A percentile compares a stretch with the other conserved stretches of the same genome.
Conservation (phyloP, 805 yeast species). For the Starmera pachycereana region DNA sequence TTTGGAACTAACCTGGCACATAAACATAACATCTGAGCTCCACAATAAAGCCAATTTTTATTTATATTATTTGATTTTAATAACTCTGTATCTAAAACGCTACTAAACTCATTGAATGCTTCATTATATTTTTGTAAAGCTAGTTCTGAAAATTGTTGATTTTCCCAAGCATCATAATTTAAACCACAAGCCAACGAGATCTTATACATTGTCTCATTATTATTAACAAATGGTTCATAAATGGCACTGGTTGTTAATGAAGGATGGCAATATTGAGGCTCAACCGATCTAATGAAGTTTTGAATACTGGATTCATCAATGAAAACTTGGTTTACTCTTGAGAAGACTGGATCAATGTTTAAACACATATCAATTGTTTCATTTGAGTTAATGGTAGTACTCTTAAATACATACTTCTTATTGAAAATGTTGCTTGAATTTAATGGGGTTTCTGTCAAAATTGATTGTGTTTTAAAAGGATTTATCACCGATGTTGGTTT, state of each 20-base stretch:
- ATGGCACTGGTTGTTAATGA: conserved; percentile 29
- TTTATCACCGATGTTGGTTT: neutral
- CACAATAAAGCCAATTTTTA: conserved; percentile 31
- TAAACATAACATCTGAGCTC: conserved; percentile 27
- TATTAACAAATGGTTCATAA: conserved; percentile 26
- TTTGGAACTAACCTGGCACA: conserved; percentile 24
- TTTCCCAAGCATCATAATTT: conserved; percentile 24
- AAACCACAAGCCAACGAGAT: conserved; percentile 34
- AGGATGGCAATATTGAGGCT: conserved; percentile 32
- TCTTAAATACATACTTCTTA: neutral
- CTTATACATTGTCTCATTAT: conserved; percentile 20
- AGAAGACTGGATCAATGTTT: conserved; percentile 6
- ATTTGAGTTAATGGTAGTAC: neutral
- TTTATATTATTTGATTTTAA: neutral
- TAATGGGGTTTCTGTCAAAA: conserved; percentile 13
- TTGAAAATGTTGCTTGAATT: conserved; percentile 9
- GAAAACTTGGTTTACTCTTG: neutral
- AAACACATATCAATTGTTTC: neutral
- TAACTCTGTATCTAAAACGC: neutral
- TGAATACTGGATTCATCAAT: conserved; percentile 21
- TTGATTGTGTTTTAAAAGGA: neutral
- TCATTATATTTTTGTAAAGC: conserved; percentile 16
- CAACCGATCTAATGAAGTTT: conserved; percentile 30
- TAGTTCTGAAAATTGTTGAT: conserved; percentile 15
- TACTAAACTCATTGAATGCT: conserved; percentile 13